Evolutionary conservation across 2,329 filamentous ascomycete species (phyloP).

Genomic region (Aspergillus awamori): DNA sequence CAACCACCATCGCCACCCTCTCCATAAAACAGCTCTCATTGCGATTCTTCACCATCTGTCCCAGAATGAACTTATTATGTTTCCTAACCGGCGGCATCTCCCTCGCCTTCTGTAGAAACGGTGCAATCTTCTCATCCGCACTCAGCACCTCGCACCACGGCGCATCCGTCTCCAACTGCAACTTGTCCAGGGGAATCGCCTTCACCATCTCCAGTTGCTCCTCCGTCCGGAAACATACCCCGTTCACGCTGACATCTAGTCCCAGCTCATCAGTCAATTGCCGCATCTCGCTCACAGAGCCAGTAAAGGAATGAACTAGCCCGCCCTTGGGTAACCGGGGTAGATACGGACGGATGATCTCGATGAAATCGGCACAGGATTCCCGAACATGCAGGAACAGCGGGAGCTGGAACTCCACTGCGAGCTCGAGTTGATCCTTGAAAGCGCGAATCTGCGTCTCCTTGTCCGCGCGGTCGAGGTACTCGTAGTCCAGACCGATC

Average conservation of each 20-base stretch:
- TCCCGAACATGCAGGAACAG: slow-evolving; percentile 42
- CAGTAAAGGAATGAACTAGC: slow-evolving; percentile 88
- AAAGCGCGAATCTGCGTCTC: slow-evolving; percentile 47
- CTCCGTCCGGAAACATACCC: slow-evolving; percentile 49
- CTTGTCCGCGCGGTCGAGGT: slow-evolving; percentile 48
- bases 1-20: slow-evolving; percentile 52
- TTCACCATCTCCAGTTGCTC: slow-evolving; percentile 49
- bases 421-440: slow-evolving; percentile 46
- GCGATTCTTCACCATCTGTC: slow-evolving; percentile 51
- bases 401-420: slow-evolving; percentile 39
- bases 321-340: slow-evolving; percentile 51
- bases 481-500: slow-evolving; percentile 55
- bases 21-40: slow-evolving; percentile 57
- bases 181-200: slow-evolving; percentile 42
- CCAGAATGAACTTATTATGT: slow-evolving; percentile 52
- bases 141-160: slow-evolving; percentile 52
- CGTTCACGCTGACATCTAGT: slow-evolving; percentile 54
- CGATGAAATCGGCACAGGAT: slow-evolving; percentile 49
- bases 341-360: slow-evolving; percentile 46
- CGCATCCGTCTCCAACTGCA: slow-evolving; percentile 55
- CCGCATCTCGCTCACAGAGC: slow-evolving; percentile 57
- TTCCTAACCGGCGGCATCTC: slow-evolving; percentile 50
- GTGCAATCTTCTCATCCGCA: slow-evolving; percentile 42
- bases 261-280: slow-evolving; percentile 39
- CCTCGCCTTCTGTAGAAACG: slow-evolving; percentile 45